These are phyloP conservation scores for Hyphopichia pseudoburtonii DNA, from an alignment of 1,139 yeast species.

Conservation along the genomic window DNA sequence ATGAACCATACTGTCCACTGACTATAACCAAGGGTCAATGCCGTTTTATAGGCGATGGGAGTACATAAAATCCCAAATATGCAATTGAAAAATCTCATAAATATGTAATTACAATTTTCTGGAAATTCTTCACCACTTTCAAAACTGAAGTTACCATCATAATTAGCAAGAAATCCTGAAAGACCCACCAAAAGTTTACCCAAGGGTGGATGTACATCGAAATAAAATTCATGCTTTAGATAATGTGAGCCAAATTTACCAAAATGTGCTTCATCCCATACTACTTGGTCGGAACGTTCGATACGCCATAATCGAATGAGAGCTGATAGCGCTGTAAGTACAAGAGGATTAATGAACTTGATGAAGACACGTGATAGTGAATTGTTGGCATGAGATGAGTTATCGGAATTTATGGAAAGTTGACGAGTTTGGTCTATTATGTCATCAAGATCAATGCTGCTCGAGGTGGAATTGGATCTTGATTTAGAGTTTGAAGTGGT, in stretches of 20 bases:
- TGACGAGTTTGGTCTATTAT: slow-evolving; percentile 5
- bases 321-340: slow-evolving; percentile 58
- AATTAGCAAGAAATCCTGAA: slow-evolving; percentile 67
- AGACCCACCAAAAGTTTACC: slow-evolving; percentile 71
- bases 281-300: slow-evolving; percentile 61
- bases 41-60: slow-evolving; percentile 65
- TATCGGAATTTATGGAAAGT: slow-evolving; percentile 1
- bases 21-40: slow-evolving; percentile 47
- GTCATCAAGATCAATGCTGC: neutral
- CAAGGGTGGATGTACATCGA: slow-evolving; percentile 79
- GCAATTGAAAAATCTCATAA: slow-evolving; percentile 69
- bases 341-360: slow-evolving; percentile 29
- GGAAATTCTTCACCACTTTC: slow-evolving; percentile 63
- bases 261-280: slow-evolving; percentile 97
- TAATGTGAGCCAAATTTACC: slow-evolving; percentile 67
- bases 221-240: slow-evolving; percentile 64
- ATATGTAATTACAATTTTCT: slow-evolving; percentile 48
- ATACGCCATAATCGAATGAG: slow-evolving; percentile 69
- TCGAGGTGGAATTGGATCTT: neutral
- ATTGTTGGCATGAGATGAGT: neutral
- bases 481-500: neutral
- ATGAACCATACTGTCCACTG: slow-evolving; percentile 53
- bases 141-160: slow-evolving; percentile 63
- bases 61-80: slow-evolving; percentile 60
- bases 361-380: slow-evolving; percentile 8